Evolutionary conservation across 805 yeast genomes (phyloP).

Genomic region (Pichia insulana): DNA sequence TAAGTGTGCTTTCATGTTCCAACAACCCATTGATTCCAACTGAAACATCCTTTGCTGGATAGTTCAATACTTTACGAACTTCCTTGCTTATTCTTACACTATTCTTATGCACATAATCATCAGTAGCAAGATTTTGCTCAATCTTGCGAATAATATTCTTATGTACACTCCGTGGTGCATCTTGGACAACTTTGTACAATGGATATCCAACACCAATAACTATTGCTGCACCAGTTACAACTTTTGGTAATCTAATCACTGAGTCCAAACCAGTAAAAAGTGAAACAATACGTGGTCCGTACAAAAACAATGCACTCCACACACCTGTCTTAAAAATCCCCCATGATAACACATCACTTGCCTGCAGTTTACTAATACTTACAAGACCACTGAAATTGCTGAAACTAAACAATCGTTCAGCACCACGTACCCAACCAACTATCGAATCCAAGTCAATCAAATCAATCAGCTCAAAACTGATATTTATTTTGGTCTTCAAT

Average conservation of each 20-base stretch:
- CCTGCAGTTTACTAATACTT: conserved; percentile 32
- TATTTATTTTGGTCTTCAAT: conserved; percentile 49
- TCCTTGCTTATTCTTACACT: conserved; percentile 75
- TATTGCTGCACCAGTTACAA: conserved; percentile 27
- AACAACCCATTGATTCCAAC: conserved; percentile 56
- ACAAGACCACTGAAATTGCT: conserved; percentile 27
- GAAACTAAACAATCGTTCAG: conserved; percentile 30
- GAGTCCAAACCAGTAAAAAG: conserved; percentile 25
- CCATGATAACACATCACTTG: conserved; percentile 15
- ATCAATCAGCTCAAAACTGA: conserved; percentile 62
- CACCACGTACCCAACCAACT: conserved; percentile 4
- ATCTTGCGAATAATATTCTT: conserved; percentile 71
- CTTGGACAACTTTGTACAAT: conserved; percentile 50
- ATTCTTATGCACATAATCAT: conserved; percentile 74
- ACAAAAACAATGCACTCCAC: conserved; percentile 21
- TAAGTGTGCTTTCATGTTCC: conserved; percentile 50
- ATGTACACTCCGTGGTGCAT: conserved; percentile 85
- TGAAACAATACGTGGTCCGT: conserved; percentile 24
- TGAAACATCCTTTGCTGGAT: conserved; percentile 77
- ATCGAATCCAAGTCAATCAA: conserved; percentile 66
- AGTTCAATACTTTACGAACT: conserved; percentile 69
- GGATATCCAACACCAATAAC: conserved; percentile 29
- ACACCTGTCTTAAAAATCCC: conserved; percentile 22
- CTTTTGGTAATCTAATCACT: conserved; percentile 21
- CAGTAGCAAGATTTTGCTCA: conserved; percentile 46